phyloP scores from a whole-genome alignment of 371 early-diverging fungal species.

The Phascolomyces articulosus region DNA sequence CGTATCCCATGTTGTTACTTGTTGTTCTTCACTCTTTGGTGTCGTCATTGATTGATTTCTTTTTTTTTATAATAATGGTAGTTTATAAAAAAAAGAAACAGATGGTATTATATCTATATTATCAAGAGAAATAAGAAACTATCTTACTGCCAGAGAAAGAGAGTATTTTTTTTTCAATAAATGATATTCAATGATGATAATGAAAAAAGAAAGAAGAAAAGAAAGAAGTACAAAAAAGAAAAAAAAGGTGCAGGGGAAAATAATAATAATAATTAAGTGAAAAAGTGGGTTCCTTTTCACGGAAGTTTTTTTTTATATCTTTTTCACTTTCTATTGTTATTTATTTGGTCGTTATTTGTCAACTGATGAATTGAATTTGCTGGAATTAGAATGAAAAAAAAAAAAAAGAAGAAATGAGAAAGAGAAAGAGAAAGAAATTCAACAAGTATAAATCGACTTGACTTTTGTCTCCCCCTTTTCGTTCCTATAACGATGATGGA shows the following conservation, averaged over 20 bases:
- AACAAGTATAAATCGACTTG: too few species aligned
- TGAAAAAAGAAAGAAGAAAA: not conserved
- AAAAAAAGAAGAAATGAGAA: conserved; percentile 6
- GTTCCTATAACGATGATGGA: conserved; percentile 1
- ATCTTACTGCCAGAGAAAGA: not conserved
- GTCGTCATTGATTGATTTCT: not conserved
- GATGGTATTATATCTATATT: too few species aligned
- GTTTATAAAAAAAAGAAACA: too few species aligned
- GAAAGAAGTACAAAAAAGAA: not conserved
- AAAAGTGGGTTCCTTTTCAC: not conserved
- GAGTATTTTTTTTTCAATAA: too few species aligned
- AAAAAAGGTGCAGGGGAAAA: not conserved
- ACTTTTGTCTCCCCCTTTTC: not conserved
- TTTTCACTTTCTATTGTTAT: too few species aligned
- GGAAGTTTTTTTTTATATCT: conserved; percentile 5
- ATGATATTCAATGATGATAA: too few species aligned
- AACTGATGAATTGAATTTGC: too few species aligned
- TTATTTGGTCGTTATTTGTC: too few species aligned
- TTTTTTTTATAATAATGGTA: not conserved
- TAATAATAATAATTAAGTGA: not conserved
- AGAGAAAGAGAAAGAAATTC: not conserved
- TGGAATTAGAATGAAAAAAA: conserved; percentile 9
- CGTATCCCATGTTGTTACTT: conserved; percentile 2
- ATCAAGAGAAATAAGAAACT: not conserved
- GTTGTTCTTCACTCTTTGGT: not conserved